Evolutionary conservation across 805 yeast genomes (phyloP).

Genomic region (Lipomyces sp.): DNA sequence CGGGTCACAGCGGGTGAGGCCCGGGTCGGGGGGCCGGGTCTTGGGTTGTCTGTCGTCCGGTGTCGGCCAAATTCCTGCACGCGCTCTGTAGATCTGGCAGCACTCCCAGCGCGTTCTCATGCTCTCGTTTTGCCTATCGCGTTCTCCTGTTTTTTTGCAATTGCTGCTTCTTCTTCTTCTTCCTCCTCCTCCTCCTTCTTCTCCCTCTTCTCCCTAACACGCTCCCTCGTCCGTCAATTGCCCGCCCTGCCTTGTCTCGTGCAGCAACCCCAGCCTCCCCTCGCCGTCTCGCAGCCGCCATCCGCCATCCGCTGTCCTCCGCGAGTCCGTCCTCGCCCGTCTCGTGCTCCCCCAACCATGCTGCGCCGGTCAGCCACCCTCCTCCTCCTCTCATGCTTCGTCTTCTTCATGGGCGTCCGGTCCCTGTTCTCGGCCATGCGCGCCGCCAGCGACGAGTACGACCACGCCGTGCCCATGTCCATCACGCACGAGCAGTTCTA

Average conservation of each 20-base stretch:
- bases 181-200: not conserved
- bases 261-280: no score
- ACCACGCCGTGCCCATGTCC: constrained; percentile 19
- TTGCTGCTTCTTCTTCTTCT: not conserved
- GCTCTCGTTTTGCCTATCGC: not conserved
- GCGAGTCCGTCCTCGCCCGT: no score
- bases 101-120: not conserved
- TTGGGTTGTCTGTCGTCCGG: no score
- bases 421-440: constrained; percentile 7
- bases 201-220: not conserved
- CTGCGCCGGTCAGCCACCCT: constrained; percentile 19
- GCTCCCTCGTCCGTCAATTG: not conserved
- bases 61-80: no score
- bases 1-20: no score
- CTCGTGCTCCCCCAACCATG: constrained; percentile 3
- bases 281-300: no score
- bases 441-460: not conserved
- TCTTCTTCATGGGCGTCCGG: constrained; percentile 9
- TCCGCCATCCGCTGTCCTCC: no score
- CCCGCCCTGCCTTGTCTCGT: not conserved
- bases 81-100: no score
- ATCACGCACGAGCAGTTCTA: constrained; percentile 28
- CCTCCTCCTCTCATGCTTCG: constrained; percentile 9
- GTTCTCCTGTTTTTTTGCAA: not conserved
- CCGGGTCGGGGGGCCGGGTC: no score